A percentile compares a stretch with the other conserved stretches of the same genome.
These are phyloP conservation scores for Aureobasidium uvarum DNA, from an alignment of 2,329 filamentous ascomycete genomes.

Conservation along the genomic window DNA sequence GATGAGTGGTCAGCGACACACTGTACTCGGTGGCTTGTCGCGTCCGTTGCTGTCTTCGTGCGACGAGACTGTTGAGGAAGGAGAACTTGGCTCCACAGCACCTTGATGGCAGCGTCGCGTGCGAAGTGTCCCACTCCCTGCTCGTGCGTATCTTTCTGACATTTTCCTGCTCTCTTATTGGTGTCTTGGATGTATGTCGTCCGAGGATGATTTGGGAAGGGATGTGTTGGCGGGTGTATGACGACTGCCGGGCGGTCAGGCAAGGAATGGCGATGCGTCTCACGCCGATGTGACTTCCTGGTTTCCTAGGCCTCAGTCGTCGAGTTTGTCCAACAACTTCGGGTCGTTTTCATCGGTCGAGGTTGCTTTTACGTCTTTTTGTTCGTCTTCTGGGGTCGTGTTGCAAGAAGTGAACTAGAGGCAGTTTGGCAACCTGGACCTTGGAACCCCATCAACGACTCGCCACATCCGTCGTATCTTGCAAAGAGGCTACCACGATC, in stretches of 20 bases:
- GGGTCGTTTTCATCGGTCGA: neutral
- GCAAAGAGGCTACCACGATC: neutral
- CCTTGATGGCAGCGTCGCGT: conserved; percentile 9
- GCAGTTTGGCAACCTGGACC: no score
- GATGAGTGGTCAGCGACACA: conserved; percentile 15
- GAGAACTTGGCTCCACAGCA: neutral
- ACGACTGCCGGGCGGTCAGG: conserved; percentile 19
- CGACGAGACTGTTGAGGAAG: neutral
- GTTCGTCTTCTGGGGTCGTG: neutral
- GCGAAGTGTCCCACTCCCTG: neutral
- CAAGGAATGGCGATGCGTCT: neutral
- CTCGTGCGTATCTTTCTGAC: neutral
- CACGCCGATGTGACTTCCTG: neutral
- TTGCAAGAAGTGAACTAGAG: neutral
- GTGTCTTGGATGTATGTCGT: neutral
- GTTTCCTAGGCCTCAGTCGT: no score
- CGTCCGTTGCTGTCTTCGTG: neutral
- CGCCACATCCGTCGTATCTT: neutral
- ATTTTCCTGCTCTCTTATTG: neutral
- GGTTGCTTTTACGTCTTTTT: neutral
- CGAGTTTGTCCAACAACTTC: neutral
- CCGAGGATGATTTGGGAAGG: neutral
- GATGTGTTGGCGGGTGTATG: neutral
- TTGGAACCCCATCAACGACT: neutral
- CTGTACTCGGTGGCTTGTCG: neutral